Conservation (phyloP, 305 asterid genomes). For the Lippia alba region DNA sequence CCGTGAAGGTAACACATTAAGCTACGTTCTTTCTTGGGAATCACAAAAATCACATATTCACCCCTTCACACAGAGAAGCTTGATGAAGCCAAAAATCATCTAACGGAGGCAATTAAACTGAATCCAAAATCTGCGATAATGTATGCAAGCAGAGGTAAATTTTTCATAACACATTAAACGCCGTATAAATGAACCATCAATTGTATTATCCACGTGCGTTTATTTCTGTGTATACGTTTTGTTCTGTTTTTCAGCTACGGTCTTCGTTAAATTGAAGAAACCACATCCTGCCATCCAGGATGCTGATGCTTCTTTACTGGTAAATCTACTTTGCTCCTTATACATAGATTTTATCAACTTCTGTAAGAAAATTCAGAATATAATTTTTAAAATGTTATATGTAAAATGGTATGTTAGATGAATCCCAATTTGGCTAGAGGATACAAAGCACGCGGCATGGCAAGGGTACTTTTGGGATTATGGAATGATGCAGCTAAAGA, state of each 20-base stretch:
- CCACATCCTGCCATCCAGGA: conserved; percentile 84
- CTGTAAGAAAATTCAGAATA: conserved; percentile 10
- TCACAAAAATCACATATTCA: conserved; percentile 1
- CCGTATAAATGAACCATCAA: neutral
- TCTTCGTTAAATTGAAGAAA: conserved; percentile 66
- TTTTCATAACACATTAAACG: conserved; percentile 18
- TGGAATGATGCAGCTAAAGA: conserved; percentile 77
- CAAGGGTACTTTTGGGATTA: conserved; percentile 67
- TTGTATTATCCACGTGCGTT: neutral
- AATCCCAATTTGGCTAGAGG: conserved; percentile 67
- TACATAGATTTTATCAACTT: neutral
- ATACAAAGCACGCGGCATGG: conserved; percentile 70
- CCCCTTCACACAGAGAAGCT: conserved; percentile 53
- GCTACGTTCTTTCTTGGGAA: conserved; percentile 2
- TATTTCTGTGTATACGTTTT: neutral
- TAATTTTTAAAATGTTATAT: conserved; percentile 23
- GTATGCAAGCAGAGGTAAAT: conserved; percentile 68
- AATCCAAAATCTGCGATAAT: conserved; percentile 64
- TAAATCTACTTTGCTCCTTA: neutral
- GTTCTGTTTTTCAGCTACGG: conserved; percentile 48
- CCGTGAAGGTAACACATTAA: conserved; percentile 46
- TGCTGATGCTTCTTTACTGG: conserved; percentile 78
- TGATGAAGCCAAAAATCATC: conserved; percentile 47
- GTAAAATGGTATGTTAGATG: conserved; percentile 46
- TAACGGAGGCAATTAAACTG: conserved; percentile 61